Evolutionary conservation across 345 rosid species (phyloP), one percentile per base, ranked within the genome.

Genomic region (Trapa incisa): DNA sequence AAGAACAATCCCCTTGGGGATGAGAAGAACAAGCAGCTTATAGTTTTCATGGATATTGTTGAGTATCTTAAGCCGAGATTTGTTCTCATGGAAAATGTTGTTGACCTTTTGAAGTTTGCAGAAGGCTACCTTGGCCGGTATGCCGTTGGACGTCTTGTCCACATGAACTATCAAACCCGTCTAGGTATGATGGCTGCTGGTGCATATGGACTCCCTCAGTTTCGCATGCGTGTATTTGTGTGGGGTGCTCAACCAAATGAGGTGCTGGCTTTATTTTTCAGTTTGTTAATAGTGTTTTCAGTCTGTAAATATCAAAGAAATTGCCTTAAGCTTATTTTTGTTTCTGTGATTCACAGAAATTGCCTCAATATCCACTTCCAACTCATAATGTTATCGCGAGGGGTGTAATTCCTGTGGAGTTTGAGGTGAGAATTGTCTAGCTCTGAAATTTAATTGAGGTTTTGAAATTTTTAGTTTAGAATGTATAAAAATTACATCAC

Each of bases 111-210:
- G 4, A 89, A 77, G 73, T 85, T 89, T 69, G 71, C 80, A 0
- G 65, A 69, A 63, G 92, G 96, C 11, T 76, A 68, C 68, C 75
- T 84, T 61, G 95, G 95, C 4, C 77, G 91, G 10, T 86, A 86
- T 79, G 96, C 89, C 8, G 64, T 92, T 47, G 88, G 81, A n/a
- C 72, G 88, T 13, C 82, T 92, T 16, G 58, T 89, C 6, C 70
- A 79, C 32, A 82, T 89, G 86, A 86, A 86, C 65, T 92, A 83
- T 64, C 98, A 92, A 74, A 68, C 82, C 0, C 81, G 91, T 12
- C 52, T 87, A 72, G 97, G 98, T 17, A 80, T 92, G 86, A 79
- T 92, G 92, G 92, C 87, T 4, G 96, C 96, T 3, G 96, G 96
- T 6, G 82, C 94, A 15, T 92, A 92, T 69, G 96, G 98, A 0